Conservation (phyloP, 495 filamentous ascomycete species). For the Tuber indicum region DNA sequence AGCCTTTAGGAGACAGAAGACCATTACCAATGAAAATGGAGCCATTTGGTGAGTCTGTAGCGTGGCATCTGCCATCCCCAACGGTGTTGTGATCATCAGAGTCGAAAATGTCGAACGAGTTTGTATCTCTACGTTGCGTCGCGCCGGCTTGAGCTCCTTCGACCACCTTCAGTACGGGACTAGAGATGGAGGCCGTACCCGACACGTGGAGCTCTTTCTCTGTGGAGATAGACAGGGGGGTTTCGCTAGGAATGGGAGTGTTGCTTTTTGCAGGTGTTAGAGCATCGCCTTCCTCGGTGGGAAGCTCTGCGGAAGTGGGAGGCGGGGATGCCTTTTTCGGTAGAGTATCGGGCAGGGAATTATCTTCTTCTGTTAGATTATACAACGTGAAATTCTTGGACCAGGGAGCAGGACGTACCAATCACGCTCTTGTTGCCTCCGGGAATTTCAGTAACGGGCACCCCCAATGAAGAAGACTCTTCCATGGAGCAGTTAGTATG, state of each 20-base stretch:
- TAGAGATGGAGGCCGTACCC: not conserved
- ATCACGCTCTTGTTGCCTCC: not conserved
- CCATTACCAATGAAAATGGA: not conserved
- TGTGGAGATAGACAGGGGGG: not conserved
- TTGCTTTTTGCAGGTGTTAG: not conserved
- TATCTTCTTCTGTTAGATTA: not conserved
- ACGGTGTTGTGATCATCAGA: not conserved
- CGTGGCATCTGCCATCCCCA: not conserved
- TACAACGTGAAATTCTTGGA: not conserved
- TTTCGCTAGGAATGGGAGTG: not conserved
- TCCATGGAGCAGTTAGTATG: not conserved
- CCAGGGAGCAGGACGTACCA: not conserved
- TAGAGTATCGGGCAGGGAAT: not conserved
- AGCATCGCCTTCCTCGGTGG: not conserved
- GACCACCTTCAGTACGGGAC: not conserved
- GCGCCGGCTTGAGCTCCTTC: not conserved
- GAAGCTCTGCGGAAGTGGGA: not conserved
- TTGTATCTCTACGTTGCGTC: not conserved
- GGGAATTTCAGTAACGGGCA: not conserved
- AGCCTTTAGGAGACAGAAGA: not conserved
- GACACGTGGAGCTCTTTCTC: not conserved
- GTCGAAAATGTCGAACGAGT: not conserved
- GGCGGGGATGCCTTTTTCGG: not conserved
- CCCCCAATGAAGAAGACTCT: not conserved
- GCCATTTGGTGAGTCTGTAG: not conserved